phyloP scores from a whole-genome alignment of 768 basidiomycete genomes.

The Mycena epipterygia region DNA sequence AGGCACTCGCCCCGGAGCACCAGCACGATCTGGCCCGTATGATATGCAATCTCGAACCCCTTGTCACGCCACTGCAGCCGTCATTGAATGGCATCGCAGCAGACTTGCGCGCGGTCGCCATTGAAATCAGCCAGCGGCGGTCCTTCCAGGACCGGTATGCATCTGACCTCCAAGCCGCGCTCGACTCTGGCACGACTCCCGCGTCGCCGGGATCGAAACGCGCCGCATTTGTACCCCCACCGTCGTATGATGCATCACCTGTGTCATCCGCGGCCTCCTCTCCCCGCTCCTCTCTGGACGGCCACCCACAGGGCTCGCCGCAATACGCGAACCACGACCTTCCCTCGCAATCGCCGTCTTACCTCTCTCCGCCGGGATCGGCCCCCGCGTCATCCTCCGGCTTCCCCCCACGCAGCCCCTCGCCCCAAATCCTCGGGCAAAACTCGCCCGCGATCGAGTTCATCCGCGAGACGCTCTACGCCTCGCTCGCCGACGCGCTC shows the following conservation, averaged over 20 bases:
- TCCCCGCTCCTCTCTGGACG: constrained; percentile 30
- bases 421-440: constrained; percentile 58
- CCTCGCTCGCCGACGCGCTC: constrained; percentile 80
- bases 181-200: constrained; percentile 69
- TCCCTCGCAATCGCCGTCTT: constrained; percentile 45
- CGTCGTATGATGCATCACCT: constrained; percentile 37
- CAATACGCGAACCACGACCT: constrained; percentile 36
- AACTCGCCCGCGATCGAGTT: constrained; percentile 77
- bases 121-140: constrained; percentile 88
- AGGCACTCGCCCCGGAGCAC: constrained; percentile 68
- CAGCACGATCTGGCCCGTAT: constrained; percentile 88
- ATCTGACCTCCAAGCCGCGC: constrained; percentile 80
- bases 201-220: constrained; percentile 48
- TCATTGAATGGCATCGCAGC: constrained; percentile 75
- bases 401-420: constrained; percentile 43
- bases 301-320: constrained; percentile 28
- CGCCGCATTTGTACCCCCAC: constrained; percentile 40
- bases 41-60: constrained; percentile 74
- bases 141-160: constrained; percentile 88
- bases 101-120: constrained; percentile 86
- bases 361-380: constrained; percentile 43
- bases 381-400: constrained; percentile 42
- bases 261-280: constrained; percentile 33
- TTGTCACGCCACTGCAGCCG: constrained; percentile 56
- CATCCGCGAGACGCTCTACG: constrained; percentile 91